Evolutionary conservation across 228 moss, liverwort and hornwort genomes (phyloP).

Genomic region (Sphagnum fallax): DNA sequence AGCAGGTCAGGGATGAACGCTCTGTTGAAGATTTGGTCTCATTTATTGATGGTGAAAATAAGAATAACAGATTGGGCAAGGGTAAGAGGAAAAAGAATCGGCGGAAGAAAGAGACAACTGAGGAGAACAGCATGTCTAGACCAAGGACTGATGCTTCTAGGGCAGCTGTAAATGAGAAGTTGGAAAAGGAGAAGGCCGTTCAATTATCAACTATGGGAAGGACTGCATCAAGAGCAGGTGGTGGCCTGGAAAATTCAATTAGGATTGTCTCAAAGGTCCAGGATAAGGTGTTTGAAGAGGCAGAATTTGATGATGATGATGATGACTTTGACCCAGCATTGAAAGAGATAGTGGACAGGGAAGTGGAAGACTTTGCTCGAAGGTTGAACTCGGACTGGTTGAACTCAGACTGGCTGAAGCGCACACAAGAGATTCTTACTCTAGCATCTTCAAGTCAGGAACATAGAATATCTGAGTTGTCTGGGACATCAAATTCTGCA

Average conservation of each 20-base stretch:
- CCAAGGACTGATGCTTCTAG: conserved; percentile 34
- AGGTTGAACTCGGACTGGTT: conserved; percentile 88
- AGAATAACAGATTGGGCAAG: conserved; percentile 55
- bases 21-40: conserved; percentile 85
- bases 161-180: conserved; percentile 27
- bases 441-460: conserved; percentile 68
- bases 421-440: conserved; percentile 77
- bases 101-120: conserved; percentile 60
- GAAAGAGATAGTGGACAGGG: conserved; percentile 81
- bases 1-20: conserved; percentile 67
- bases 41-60: conserved; percentile 74
- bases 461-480: conserved; percentile 10
- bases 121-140: conserved; percentile 30
- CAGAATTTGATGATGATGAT: conserved; percentile 60
- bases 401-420: conserved; percentile 81
- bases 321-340: conserved; percentile 83
- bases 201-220: background rate
- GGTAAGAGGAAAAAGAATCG: conserved; percentile 52
- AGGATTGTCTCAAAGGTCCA: conserved; percentile 21
- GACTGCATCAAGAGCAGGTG: conserved; percentile 20
- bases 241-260: conserved; percentile 37
- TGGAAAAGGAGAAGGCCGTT: conserved; percentile 17
- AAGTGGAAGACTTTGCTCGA: conserved; percentile 86
- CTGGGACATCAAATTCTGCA: conserved; percentile 7
- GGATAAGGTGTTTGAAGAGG: conserved; percentile 52